These are phyloP conservation scores for Roridomyces roridus DNA, from an alignment of 768 basidiomycete species.

Conservation along the genomic window DNA sequence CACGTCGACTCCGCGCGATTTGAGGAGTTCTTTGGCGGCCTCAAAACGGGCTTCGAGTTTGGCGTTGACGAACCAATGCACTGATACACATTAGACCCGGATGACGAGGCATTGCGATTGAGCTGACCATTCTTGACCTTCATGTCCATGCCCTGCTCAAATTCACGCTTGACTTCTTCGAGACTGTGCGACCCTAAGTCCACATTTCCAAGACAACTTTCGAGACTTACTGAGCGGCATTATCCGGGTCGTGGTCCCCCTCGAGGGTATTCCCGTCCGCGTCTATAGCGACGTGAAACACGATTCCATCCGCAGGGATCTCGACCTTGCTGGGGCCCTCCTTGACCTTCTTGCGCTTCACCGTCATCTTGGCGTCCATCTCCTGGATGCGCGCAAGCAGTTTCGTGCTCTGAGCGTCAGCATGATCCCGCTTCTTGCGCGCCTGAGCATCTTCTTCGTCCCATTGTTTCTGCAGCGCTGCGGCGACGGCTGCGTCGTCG, in stretches of 20 bases:
- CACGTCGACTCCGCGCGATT: constrained; percentile 6
- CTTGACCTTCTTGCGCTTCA: constrained; percentile 2
- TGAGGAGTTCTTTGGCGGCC: constrained; percentile 9
- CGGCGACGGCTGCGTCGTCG: constrained; percentile 10
- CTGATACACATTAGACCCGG: neutral
- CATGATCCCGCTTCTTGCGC: neutral
- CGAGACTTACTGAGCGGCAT: constrained; percentile 11
- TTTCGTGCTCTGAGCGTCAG: neutral
- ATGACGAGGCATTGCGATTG: neutral
- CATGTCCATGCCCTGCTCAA: constrained; percentile 2
- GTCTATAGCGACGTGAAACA: constrained; percentile 10
- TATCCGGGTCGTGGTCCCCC: constrained; percentile 21
- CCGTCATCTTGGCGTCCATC: constrained; percentile 13
- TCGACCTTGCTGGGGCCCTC: too few species aligned
- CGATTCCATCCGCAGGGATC: constrained; percentile 16
- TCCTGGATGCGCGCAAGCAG: constrained; percentile 8
- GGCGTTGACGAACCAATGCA: constrained; percentile 21
- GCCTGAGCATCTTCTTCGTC: constrained; percentile 12
- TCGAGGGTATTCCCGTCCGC: constrained; percentile 19
- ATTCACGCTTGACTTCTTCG: constrained; percentile 15
- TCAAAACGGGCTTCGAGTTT: constrained; percentile 17
- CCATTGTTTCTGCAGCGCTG: constrained; percentile 15
- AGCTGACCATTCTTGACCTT: constrained; percentile 14
- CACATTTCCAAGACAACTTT: too few species aligned
- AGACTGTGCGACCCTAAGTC: neutral